phyloP scores from a whole-genome alignment of 176 grass and related monocot species.

The Carex kokanica region DNA sequence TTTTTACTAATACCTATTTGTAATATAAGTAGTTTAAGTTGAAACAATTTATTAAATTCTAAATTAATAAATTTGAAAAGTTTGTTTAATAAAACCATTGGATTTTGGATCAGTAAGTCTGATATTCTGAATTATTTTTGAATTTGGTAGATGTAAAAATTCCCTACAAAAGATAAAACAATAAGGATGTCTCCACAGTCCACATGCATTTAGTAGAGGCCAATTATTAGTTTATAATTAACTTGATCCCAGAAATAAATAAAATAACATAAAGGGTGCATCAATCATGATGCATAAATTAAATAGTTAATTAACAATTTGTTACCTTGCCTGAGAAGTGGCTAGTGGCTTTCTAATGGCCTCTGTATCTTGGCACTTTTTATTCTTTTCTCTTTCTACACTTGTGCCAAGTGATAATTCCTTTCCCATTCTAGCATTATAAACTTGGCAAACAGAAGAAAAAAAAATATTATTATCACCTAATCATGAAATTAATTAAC shows the following conservation, averaged over 20 bases:
- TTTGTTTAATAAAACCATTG: neutral
- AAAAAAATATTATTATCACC: conserved; percentile 5
- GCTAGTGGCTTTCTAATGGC: conserved; percentile 33
- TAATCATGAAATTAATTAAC: neutral
- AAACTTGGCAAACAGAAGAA: conserved; percentile 35
- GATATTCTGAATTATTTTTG: neutral
- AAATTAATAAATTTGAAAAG: neutral
- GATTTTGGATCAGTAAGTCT: neutral
- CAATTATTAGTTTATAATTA: conserved; percentile 1
- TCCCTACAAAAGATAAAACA: too few species aligned
- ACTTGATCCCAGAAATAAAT: neutral
- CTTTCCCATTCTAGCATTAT: conserved; percentile 43
- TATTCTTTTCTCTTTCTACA: conserved; percentile 29
- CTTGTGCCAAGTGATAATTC: conserved; percentile 35
- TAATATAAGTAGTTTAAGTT: neutral
- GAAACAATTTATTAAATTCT: neutral
- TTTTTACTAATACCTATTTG: neutral
- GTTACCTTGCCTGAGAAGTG: conserved; percentile 18
- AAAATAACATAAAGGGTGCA: conserved; percentile 5
- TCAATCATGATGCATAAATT: neutral
- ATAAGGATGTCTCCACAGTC: too few species aligned
- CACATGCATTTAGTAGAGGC: neutral
- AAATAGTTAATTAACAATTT: neutral
- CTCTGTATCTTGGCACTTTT: conserved; percentile 50
- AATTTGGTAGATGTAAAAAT: neutral